Evolutionary conservation across 1,284 basidiomycete genomes (phyloP).

Genomic region (Ganoderma lingzhi): DNA sequence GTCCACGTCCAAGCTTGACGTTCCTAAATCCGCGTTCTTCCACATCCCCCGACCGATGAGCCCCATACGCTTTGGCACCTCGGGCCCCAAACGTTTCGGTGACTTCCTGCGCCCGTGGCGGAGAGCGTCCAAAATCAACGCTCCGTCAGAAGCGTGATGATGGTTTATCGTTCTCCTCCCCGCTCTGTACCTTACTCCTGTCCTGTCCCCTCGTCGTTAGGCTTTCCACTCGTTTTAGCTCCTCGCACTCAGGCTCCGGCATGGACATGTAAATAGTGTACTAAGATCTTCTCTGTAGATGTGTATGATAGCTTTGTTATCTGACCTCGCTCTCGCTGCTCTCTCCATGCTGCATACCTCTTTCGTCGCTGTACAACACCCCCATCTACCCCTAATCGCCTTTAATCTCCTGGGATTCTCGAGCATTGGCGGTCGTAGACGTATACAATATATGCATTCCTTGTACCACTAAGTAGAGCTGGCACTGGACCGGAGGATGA

Average conservation of each 20-base stretch:
- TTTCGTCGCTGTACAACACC: background rate
- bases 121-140: slow-evolving; percentile 6
- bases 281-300: background rate
- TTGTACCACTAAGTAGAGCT: background rate
- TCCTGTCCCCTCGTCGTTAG: background rate
- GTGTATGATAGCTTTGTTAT: background rate
- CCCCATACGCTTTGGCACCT: background rate
- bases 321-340: background rate
- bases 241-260: background rate
- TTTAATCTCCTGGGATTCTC: background rate
- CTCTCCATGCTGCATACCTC: background rate
- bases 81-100: slow-evolving; percentile 23
- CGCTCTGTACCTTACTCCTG: background rate
- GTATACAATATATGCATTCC: background rate
- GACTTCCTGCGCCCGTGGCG: slow-evolving; percentile 28
- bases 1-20: slow-evolving; percentile 16
- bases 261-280: slow-evolving; percentile 2
- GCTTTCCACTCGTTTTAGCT: background rate
- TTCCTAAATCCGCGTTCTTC: slow-evolving; percentile 9
- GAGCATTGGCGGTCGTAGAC: slow-evolving; percentile 2
- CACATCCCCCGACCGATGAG: slow-evolving; percentile 16
- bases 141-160: slow-evolving; percentile 1
- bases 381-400: background rate
- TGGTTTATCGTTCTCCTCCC: background rate
- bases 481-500: background rate